Conservation (phyloP, 306 rosid species). For the Styphnolobium japonicum region DNA sequence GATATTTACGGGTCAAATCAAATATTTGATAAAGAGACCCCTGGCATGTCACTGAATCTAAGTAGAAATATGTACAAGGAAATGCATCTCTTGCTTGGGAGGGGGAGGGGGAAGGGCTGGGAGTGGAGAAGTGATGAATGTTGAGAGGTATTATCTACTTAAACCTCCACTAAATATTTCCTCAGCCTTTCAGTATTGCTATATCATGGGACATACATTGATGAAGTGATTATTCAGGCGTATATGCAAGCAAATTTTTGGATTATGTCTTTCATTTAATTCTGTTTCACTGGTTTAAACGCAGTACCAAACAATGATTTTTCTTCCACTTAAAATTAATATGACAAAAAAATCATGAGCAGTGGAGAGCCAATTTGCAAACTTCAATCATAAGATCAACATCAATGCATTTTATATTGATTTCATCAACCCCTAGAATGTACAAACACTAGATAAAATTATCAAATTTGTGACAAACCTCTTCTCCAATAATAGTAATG, state of each 20-base stretch:
- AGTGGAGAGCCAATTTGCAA: neutral
- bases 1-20: conserved; percentile 21
- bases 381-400: conserved; percentile 1
- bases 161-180: conserved; percentile 10
- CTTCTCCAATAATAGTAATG: conserved; percentile 93
- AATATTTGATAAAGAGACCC: neutral
- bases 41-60: neutral
- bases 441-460: conserved; percentile 8
- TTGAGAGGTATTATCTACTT: neutral
- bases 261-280: neutral
- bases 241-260: neutral
- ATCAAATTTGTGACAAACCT: conserved; percentile 40
- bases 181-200: conserved; percentile 3
- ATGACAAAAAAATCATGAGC: neutral
- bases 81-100: neutral
- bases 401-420: conserved; percentile 13
- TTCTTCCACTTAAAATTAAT: neutral
- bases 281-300: neutral
- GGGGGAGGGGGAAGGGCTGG: conserved; percentile 12
- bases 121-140: neutral
- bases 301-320: conserved; percentile 17
- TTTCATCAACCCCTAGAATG: neutral
- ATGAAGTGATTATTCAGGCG: neutral
- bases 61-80: conserved; percentile 6
- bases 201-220: neutral